Base-by-base conservation (phyloP, 1,139 yeast species). In the Pichia sp. region DNA sequence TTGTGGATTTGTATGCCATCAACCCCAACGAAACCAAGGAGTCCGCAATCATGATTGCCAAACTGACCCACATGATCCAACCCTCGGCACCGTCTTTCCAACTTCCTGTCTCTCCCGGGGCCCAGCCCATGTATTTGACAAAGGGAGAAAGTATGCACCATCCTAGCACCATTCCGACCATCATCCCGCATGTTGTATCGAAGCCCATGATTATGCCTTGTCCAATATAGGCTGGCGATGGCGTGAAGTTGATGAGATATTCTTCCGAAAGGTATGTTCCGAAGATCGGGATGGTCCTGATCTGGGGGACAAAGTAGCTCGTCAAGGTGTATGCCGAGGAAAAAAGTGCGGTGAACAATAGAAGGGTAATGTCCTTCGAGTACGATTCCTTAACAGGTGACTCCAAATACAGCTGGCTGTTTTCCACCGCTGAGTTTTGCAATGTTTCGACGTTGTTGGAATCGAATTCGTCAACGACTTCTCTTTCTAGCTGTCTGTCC, bases 151-250 rank as follows among this genome's bases (percentile, higher is more conserved):
- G 73, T 1, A 93, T 72, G 0, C 81, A 96, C 99, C 99, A 93
- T 0, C 99, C 99, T 6, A 92, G 64, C 2, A 93, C 62, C 17
- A 96, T 85, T 2, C 99, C 99, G 64, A 90, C 79, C 46, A 93
- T 73, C 98, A 93, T 93, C 60, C 92, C 88, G 3, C 89, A 77
- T 0, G 92, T 96, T 0, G 98, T 92, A 2, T 93, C 91, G 7
- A 90, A 73, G 0, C 99, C 99, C 99, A 93, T 93, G 55, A 93
- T 93, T 47, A 93, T 91, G 4, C 99, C 99, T 70, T 93, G 99
- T 2, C 99, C 99, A 44, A 93, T 80, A 68, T 93, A 93, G 0
- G 99, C 98, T 0, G 99, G 98, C 0, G 97, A 90, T 0, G 97
- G 97, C 68, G 93, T 97, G 57, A 93, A 80, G 55, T 88, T 84